A percentile compares a stretch with the other conserved stretches of the same genome.
phyloP scores from a whole-genome alignment of 2,329 filamentous ascomycete species.

The Sclerotinia borealis region DNA sequence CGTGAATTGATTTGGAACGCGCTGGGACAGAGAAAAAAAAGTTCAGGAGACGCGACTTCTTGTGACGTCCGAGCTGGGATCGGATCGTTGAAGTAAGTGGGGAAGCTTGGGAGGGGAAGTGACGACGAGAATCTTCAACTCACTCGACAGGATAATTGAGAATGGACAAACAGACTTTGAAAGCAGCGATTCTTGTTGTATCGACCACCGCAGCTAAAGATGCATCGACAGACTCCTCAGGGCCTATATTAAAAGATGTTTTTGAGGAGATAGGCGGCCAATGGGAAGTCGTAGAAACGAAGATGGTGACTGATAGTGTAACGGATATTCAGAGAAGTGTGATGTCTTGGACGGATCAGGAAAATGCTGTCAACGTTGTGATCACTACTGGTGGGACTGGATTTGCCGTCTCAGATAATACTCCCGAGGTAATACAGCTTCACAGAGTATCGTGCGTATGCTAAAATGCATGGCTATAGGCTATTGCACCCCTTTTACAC shows the following conservation, averaged over 20 bases:
- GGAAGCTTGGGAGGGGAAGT: neutral
- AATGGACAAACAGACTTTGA: constrained; percentile 47
- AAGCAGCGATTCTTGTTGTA: constrained; percentile 74
- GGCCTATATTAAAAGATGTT: constrained; percentile 58
- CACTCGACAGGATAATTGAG: constrained; percentile 4
- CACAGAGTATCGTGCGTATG: neutral
- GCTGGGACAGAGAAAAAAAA: constrained; percentile 3
- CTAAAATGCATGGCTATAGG: constrained; percentile 42
- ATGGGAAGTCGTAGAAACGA: constrained; percentile 64
- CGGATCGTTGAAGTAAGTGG: neutral
- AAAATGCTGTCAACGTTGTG: constrained; percentile 64
- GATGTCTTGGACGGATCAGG: constrained; percentile 64
- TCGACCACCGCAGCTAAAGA: constrained; percentile 85
- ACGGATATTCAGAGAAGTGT: constrained; percentile 70
- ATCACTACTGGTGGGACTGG: constrained; percentile 90
- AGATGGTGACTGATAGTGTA: constrained; percentile 75
- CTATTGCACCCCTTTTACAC: constrained; percentile 71
- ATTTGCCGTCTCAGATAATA: constrained; percentile 78
- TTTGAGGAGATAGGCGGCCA: constrained; percentile 62
- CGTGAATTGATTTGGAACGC: neutral
- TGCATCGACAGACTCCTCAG: constrained; percentile 70
- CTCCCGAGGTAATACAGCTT: constrained; percentile 65
- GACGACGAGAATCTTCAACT: neutral
- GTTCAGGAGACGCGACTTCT: constrained; percentile 12
- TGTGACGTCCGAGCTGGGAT: constrained; percentile 5